Evolutionary conservation across 2,329 filamentous ascomycete species (phyloP).

Genomic region (Claviceps maximensis): DNA sequence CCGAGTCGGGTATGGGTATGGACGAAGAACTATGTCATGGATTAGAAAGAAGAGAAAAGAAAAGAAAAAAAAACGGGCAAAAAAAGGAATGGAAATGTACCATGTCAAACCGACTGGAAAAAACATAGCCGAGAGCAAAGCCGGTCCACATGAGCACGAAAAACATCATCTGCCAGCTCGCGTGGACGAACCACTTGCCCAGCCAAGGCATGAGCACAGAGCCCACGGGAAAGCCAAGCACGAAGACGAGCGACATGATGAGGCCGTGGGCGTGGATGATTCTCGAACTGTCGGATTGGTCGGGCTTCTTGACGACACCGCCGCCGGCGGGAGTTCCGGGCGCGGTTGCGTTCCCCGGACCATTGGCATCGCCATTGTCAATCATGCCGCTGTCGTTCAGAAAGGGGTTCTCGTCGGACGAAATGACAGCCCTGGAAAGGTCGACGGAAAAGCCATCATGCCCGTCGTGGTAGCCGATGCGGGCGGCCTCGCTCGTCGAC

Average conservation of each 20-base stretch:
- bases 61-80: neutral
- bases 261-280: constrained; percentile 39
- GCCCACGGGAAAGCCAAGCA: constrained; percentile 46
- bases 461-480: constrained; percentile 34
- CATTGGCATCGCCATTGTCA: no score
- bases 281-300: no score
- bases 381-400: constrained; percentile 8
- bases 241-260: constrained; percentile 47
- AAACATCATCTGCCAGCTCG: constrained; percentile 37
- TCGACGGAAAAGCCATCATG: constrained; percentile 33
- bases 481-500: constrained; percentile 24
- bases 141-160: constrained; percentile 46
- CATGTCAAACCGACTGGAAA: constrained; percentile 25
- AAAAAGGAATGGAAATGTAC: constrained; percentile 23
- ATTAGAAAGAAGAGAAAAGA: neutral
- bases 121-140: constrained; percentile 42
- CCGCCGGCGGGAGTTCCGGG: neutral
- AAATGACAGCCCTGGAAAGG: constrained; percentile 32
- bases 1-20: constrained; percentile 43
- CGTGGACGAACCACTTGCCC: constrained; percentile 44
- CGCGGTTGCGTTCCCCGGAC: no score
- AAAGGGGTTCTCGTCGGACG: constrained; percentile 40
- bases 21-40: constrained; percentile 34
- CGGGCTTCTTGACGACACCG: constrained; percentile 1
- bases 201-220: constrained; percentile 46